A percentile compares a stretch with the other conserved stretches of the same genome.
phyloP scores from a whole-genome alignment of 495 filamentous ascomycete species.

The Podospora pseudopauciseta region DNA sequence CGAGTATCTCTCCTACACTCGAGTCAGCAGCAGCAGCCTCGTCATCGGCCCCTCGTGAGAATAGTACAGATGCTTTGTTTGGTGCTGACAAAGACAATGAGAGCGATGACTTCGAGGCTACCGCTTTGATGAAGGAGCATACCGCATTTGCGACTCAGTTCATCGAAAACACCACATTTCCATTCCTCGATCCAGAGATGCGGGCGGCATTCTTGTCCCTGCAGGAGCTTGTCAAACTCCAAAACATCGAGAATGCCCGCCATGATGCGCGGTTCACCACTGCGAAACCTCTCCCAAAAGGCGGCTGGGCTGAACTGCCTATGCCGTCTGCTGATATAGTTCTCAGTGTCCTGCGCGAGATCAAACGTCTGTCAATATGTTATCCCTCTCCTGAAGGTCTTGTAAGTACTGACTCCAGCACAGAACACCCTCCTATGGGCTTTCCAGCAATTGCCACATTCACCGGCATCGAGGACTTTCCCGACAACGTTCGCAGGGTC shows the following conservation, averaged over 20 bases:
- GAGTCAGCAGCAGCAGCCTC: not conserved
- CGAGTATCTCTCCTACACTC: constrained; percentile 1
- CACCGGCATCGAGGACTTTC: constrained; percentile 51
- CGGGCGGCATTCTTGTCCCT: constrained; percentile 54
- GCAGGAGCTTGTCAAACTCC: constrained; percentile 55
- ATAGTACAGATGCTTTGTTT: constrained; percentile 7
- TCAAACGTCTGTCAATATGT: constrained; percentile 32
- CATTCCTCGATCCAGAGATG: constrained; percentile 49
- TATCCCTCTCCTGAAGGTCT: not conserved
- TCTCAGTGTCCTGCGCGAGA: constrained; percentile 46
- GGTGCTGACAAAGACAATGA: constrained; percentile 26
- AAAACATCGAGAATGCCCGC: constrained; percentile 37
- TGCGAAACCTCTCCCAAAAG: constrained; percentile 41
- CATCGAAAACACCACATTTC: constrained; percentile 51
- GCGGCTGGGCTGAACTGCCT: constrained; percentile 46
- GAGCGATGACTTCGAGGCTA: constrained; percentile 55
- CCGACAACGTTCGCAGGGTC: constrained; percentile 55
- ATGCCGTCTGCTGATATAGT: constrained; percentile 55
- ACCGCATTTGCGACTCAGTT: constrained; percentile 62
- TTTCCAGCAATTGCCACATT: constrained; percentile 41
- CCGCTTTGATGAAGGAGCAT: constrained; percentile 58
- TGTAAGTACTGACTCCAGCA: not conserved
- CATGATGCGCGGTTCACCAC: constrained; percentile 41
- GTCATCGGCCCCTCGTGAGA: constrained; percentile 7
- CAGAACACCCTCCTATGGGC: constrained; percentile 37